phyloP scores from a whole-genome alignment of 129 eudicot genomes.

The carrot (Daucus carota) region DNA sequence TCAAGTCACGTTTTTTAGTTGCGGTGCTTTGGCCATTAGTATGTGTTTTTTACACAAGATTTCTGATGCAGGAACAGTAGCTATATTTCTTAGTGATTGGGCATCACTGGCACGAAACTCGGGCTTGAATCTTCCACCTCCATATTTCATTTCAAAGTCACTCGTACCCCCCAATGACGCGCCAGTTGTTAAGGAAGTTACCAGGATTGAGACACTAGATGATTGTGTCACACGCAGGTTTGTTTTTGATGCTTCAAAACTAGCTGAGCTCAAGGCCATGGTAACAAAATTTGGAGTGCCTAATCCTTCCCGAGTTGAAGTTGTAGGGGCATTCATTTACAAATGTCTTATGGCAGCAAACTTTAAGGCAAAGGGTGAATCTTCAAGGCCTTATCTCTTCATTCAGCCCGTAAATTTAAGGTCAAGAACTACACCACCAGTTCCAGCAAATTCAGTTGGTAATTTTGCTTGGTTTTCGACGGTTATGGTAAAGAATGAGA shows the following conservation, averaged over 20 bases:
- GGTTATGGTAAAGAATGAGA: background rate
- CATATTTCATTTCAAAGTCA: background rate
- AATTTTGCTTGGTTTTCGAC: background rate
- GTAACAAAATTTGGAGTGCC: background rate
- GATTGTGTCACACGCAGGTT: background rate
- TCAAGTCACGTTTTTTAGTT: slow-evolving; percentile 4
- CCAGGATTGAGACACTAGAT: background rate
- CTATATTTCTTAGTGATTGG: background rate
- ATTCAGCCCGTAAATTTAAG: slow-evolving; percentile 2
- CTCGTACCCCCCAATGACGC: background rate
- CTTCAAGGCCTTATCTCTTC: background rate
- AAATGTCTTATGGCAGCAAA: background rate
- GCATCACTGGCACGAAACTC: background rate
- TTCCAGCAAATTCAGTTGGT: slow-evolving; percentile 1
- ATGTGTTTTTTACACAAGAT: background rate
- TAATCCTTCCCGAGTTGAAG: slow-evolving; percentile 6
- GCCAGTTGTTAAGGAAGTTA: background rate
- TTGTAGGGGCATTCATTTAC: slow-evolving; percentile 8
- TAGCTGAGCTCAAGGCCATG: slow-evolving; percentile 8
- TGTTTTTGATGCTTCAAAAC: slow-evolving; percentile 1
- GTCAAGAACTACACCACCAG: slow-evolving; percentile 8
- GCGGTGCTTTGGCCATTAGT: slow-evolving; percentile 1
- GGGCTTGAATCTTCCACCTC: background rate
- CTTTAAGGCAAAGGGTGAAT: background rate
- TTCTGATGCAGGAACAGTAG: background rate